Conservation (phyloP, 1,284 basidiomycete species). For the Pascua sp. region DNA sequence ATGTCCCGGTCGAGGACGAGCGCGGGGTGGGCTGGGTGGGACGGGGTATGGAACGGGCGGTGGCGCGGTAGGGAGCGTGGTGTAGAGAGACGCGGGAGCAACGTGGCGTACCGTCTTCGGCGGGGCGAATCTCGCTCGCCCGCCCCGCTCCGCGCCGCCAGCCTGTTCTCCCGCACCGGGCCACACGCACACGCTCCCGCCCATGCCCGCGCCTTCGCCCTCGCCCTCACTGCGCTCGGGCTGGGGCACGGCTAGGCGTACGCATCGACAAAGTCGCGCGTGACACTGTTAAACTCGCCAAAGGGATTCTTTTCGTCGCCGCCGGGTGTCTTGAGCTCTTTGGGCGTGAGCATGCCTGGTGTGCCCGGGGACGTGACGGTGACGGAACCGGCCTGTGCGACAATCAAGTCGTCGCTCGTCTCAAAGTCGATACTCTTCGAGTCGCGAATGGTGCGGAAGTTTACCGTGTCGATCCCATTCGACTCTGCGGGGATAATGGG, state of each 20-base stretch:
- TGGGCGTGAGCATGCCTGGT: conserved; percentile 53
- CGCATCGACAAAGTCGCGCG: conserved; percentile 58
- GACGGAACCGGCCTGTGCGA: conserved; percentile 45
- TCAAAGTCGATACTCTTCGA: conserved; percentile 86
- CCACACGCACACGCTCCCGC: too few species aligned
- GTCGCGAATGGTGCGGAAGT: conserved; percentile 88
- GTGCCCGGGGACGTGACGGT: conserved; percentile 50
- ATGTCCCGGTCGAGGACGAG: too few species aligned
- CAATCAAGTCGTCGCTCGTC: conserved; percentile 38
- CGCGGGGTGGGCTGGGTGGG: too few species aligned
- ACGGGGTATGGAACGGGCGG: too few species aligned
- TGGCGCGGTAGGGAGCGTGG: too few species aligned
- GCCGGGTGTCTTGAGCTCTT: conserved; percentile 34
- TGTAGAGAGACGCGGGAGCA: too few species aligned
- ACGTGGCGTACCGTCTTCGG: too few species aligned
- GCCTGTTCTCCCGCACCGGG: too few species aligned
- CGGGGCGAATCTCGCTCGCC: too few species aligned
- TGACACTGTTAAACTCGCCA: conserved; percentile 79
- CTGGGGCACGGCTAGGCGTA: conserved; percentile 11
- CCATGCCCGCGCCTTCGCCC: too few species aligned
- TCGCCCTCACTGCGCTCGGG: not conserved
- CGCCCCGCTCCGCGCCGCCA: too few species aligned
- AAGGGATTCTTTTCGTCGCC: conserved; percentile 61
- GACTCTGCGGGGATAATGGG: conserved; percentile 83
- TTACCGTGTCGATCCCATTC: conserved; percentile 79